These are phyloP conservation scores for Entomortierella beljakovae DNA, from an alignment of 192 early-diverging fungal species.

Conservation along the genomic window DNA sequence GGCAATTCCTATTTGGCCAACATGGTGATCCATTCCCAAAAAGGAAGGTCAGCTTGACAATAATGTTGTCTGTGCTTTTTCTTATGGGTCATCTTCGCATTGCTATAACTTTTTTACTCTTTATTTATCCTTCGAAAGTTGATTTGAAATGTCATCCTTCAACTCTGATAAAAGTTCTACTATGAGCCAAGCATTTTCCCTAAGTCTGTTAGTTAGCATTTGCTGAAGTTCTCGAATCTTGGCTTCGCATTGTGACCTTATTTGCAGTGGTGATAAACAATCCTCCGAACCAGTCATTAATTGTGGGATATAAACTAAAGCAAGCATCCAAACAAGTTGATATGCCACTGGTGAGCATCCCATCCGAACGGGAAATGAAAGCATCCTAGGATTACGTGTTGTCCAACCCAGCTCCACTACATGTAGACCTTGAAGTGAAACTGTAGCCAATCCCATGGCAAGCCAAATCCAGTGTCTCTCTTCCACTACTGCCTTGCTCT, in stretches of 20 bases:
- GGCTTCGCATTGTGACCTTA: not conserved
- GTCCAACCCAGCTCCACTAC: slow-evolving; percentile 4
- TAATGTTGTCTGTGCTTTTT: not conserved
- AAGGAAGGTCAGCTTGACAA: too few relatives aligned
- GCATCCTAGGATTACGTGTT: not conserved
- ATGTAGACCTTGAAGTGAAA: slow-evolving; percentile 8
- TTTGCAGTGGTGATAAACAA: too few relatives aligned
- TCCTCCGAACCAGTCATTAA: slow-evolving; percentile 1
- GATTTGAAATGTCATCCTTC: slow-evolving; percentile 5
- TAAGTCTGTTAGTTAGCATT: slow-evolving; percentile 1
- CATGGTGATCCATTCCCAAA: too few relatives aligned
- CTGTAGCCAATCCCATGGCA: slow-evolving; percentile 39
- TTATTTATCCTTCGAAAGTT: not conserved
- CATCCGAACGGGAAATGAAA: slow-evolving; percentile 21
- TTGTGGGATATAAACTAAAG: slow-evolving; percentile 21
- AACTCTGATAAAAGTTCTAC: slow-evolving; percentile 37
- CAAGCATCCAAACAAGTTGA: slow-evolving; percentile 47
- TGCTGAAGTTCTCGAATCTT: slow-evolving; percentile 8
- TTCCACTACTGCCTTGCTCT: slow-evolving; percentile 13
- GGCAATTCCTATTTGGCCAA: not conserved
- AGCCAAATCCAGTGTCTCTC: slow-evolving; percentile 48
- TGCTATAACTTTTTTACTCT: not conserved
- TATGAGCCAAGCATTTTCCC: slow-evolving; percentile 21
- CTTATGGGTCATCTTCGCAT: not conserved
- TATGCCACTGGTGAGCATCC: slow-evolving; percentile 47